Base-by-base conservation (phyloP, 2,329 filamentous ascomycete genomes). In the Pseudopyrenochaeta lycopersici region DNA sequence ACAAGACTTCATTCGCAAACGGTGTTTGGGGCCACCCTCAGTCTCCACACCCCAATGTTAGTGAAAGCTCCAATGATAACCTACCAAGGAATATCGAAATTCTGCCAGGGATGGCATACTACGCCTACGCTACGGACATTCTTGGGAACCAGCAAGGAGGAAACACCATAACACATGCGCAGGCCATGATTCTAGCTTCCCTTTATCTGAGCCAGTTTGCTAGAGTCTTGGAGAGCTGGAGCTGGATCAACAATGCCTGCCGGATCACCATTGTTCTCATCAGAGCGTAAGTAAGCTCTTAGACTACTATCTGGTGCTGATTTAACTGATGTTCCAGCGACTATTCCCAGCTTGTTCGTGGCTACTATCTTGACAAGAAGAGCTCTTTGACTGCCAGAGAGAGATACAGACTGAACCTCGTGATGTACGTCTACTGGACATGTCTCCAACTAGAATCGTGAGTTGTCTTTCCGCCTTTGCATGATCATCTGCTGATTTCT, bases 371-470 rank as follows among this genome's bases (percentile, higher is more conserved):
- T n/a, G 53, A 55, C 21, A 62, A 60, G 23, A 58, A 52, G 42
- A 41, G 52, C 20, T 32, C 36, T 31, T 12, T 60, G 46, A 50
- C 64, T 5, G 45, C 61, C 2, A 70, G 69, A 49, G 71, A 74
- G 48, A 56, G 62, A 2, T 72, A 73, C 44, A 60, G 70, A 38
- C 54, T 72, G 29, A 80, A 80, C 41, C 62, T 81, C 35, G 76
- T 81, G 20, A 75, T 80, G 49, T 71, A 96, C 64, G 89, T 91
- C 0, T 97, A 93, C 68, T 98, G 94, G 94, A 95, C 92, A 7
- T 96, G 91, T 71, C 80, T 97, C 58, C 94, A 98, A 70, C 82
- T 98, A 10, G 94, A 98, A 76, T 97, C 89, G 89, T 91, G 75
- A 42, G 59, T 49, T 4, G 9, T 23, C 32, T 10, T 31, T 29